Conservation (phyloP, 163 green algal species). For the Coccomyxa subellipsoidea region DNA sequence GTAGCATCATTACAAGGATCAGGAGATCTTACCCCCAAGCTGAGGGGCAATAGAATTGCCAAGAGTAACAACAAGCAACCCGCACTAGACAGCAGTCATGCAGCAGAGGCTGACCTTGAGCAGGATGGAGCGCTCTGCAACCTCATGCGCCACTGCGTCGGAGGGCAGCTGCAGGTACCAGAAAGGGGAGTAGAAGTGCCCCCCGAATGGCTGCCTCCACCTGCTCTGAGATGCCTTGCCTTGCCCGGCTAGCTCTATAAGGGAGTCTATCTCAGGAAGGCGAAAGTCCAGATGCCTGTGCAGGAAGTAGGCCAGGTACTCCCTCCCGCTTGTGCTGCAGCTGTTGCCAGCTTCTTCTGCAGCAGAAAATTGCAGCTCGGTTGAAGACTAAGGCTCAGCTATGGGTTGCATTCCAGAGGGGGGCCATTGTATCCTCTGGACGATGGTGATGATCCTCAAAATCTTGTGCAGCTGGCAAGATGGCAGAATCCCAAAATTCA, state of each 20-base stretch:
- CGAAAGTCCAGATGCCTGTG: constrained; percentile 78
- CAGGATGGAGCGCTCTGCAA: constrained; percentile 43
- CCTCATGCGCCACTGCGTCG: constrained; percentile 23
- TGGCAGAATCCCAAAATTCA: too few species aligned
- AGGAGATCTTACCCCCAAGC: too few species aligned
- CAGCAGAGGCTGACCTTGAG: constrained; percentile 35
- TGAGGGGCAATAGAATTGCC: too few species aligned
- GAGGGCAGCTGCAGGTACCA: constrained; percentile 47
- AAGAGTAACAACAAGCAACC: neutral
- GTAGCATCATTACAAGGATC: too few species aligned
- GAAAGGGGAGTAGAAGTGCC: constrained; percentile 33
- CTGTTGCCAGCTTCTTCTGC: neutral
- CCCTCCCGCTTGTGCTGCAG: neutral
- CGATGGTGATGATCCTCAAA: too few species aligned
- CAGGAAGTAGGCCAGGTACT: constrained; percentile 65
- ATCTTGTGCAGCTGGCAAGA: too few species aligned
- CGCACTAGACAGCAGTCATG: neutral
- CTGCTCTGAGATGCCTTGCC: neutral
- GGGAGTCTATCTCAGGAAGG: constrained; percentile 61
- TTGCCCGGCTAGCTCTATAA: constrained; percentile 22
- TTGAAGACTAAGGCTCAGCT: too few species aligned
- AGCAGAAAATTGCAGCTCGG: too few species aligned
- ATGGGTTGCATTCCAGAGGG: too few species aligned
- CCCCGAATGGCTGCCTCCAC: constrained; percentile 26
- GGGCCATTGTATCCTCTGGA: too few species aligned